phyloP scores from a whole-genome alignment of 306 rosid species.

The Vigna mungo region DNA sequence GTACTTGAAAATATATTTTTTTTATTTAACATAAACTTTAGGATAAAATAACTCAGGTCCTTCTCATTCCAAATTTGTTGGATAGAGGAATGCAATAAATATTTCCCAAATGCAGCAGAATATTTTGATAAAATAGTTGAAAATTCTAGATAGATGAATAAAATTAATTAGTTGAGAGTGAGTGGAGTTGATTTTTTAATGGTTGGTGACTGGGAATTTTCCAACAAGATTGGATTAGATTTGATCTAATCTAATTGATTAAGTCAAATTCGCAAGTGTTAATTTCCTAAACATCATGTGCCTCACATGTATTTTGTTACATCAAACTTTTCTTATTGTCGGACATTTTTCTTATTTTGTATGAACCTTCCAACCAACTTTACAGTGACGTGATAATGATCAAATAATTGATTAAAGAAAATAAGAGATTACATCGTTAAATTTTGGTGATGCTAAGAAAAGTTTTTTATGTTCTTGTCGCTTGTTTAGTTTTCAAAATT shows the following conservation, averaged over 20 bases:
- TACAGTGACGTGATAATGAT: conserved; percentile 8
- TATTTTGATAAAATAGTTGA: conserved; percentile 32
- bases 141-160: conserved; percentile 27
- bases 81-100: conserved; percentile 26
- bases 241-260: conserved; percentile 39
- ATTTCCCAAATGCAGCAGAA: background rate
- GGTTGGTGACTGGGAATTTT: conserved; percentile 47
- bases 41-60: conserved; percentile 13
- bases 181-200: conserved; percentile 28
- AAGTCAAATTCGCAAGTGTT: conserved; percentile 33
- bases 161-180: conserved; percentile 28
- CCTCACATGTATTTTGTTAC: conserved; percentile 48
- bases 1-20: background rate
- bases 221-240: conserved; percentile 45
- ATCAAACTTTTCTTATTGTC: conserved; percentile 30
- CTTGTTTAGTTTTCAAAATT: no score
- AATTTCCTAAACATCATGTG: conserved; percentile 45
- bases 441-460: conserved; percentile 14
- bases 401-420: conserved; percentile 10
- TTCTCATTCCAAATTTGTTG: conserved; percentile 46
- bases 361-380: conserved; percentile 33
- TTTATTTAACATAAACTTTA: background rate
- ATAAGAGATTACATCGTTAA: background rate
- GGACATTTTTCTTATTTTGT: conserved; percentile 11
- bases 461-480: background rate